Conservation (phyloP, 176 grass and related monocot species). For the Areca catechu region DNA sequence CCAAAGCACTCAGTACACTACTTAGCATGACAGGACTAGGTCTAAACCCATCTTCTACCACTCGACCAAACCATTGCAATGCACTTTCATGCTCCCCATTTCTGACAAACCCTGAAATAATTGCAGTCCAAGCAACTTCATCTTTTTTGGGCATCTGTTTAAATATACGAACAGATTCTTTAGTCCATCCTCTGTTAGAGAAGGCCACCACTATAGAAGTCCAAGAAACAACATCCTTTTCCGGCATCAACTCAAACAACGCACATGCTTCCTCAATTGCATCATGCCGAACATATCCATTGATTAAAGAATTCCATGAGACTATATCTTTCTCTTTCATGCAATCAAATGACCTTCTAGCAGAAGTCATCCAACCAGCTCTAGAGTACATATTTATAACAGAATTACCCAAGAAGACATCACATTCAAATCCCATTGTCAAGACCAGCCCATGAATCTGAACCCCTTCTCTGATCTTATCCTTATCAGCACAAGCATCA, state of each 20-base stretch:
- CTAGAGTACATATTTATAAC: constrained; percentile 57
- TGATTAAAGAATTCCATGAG: constrained; percentile 66
- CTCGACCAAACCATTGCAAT: constrained; percentile 37
- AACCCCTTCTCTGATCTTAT: constrained; percentile 39
- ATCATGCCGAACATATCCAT: constrained; percentile 42
- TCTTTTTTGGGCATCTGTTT: constrained; percentile 68
- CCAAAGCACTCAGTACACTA: constrained; percentile 49
- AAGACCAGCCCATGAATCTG: constrained; percentile 53
- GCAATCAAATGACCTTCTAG: constrained; percentile 36
- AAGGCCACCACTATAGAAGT: constrained; percentile 51
- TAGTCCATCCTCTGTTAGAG: constrained; percentile 58
- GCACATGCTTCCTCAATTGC: constrained; percentile 44
- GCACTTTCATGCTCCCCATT: constrained; percentile 33
- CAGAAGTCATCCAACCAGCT: constrained; percentile 37
- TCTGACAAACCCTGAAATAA: too few species aligned
- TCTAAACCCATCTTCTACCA: constrained; percentile 38
- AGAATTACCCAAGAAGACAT: constrained; percentile 44
- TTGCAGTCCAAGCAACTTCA: too few species aligned
- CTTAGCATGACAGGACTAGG: constrained; percentile 33
- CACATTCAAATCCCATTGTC: constrained; percentile 28
- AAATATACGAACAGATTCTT: constrained; percentile 38
- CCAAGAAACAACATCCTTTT: constrained; percentile 66
- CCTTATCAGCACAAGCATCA: constrained; percentile 41
- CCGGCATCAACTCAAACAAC: constrained; percentile 56
- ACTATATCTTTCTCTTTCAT: constrained; percentile 49